phyloP scores from a whole-genome alignment of 140 eudicot genomes.

The Cichorium intybus region DNA sequence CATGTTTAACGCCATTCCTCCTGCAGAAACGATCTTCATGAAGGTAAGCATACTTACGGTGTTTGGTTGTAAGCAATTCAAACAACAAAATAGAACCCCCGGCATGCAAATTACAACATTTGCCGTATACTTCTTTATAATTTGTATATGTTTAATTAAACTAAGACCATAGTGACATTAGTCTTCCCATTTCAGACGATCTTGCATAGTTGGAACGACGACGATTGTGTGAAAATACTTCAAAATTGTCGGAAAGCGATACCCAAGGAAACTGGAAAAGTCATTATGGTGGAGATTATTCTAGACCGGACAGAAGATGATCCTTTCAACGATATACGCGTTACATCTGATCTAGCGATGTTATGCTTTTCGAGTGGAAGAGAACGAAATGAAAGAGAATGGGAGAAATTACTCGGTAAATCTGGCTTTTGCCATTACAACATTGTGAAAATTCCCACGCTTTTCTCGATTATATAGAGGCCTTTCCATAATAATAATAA shows the following conservation, averaged over 20 bases:
- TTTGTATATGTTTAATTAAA: too few species aligned
- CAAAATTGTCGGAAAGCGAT: constrained; percentile 29
- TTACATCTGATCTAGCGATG: constrained; percentile 14
- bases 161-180: constrained; percentile 1
- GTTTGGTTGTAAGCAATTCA: too few species aligned
- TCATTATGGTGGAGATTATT: constrained; percentile 26
- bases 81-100: too few species aligned
- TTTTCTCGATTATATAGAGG: too few species aligned
- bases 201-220: constrained; percentile 33
- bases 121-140: too few species aligned
- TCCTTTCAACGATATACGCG: constrained; percentile 5
- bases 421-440: too few species aligned
- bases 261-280: constrained; percentile 12
- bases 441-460: too few species aligned
- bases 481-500: too few species aligned
- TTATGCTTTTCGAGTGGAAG: not conserved
- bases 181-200: constrained; percentile 13
- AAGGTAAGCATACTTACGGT: too few species aligned
- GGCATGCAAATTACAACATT: too few species aligned
- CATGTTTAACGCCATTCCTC: constrained; percentile 41
- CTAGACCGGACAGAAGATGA: constrained; percentile 5
- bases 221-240: constrained; percentile 28
- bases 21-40: constrained; percentile 31
- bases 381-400: too few species aligned
- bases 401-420: too few species aligned